Base-by-base conservation (phyloP, 352 stramenopile species). In the Phytophthora cactorum region DNA sequence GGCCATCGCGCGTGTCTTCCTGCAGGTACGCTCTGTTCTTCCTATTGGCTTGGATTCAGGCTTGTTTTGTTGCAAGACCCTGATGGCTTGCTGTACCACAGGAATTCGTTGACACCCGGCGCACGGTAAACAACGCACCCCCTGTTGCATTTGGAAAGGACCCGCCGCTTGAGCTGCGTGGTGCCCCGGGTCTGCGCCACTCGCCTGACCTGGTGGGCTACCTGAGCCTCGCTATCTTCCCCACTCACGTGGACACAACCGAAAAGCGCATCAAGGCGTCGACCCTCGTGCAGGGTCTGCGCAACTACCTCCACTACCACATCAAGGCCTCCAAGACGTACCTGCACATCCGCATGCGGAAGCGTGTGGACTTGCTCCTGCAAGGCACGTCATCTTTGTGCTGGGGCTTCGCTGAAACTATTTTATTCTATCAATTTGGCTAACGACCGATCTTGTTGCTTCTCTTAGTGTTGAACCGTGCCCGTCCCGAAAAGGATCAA, bases 321-420 rank as follows among this genome's bases (percentile, higher is more conserved):
- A 97, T 98, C 75, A 98, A 98, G 86, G 91, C 92, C 15, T 97
- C 93, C 36, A 98, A 98, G 78, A 98, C 93, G 51, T 97, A 98
- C 77, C 72, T 98, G 67, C 95, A 98, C 82, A 98, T 97, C 75
- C 86, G 95, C 57, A 98, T 98, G 95, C 85, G 95, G 66, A 97
- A 97, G 84, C 88, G 91, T 61, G 94, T 98, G 17, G 91, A 96
- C 51, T 66, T 91, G 64, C 74, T 97, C 44, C 82, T 98, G 68
- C 93, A 98, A 87, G 89, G 85, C 91, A 74, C 25, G 55, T 25
- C 17, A 29, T 7, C 2, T 9, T 9, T 29, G 6, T 17, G 29
- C 15, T 29, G 11, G 27, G 4, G 11, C 22, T 49, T 27, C 3
- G 11, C 5, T 32, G n/a, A 12, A 28, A 14, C 5, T 2, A 32